Evolutionary conservation across 2,329 filamentous ascomycete species (phyloP).

Genomic region (Paraphaeosphaeria minitans): DNA sequence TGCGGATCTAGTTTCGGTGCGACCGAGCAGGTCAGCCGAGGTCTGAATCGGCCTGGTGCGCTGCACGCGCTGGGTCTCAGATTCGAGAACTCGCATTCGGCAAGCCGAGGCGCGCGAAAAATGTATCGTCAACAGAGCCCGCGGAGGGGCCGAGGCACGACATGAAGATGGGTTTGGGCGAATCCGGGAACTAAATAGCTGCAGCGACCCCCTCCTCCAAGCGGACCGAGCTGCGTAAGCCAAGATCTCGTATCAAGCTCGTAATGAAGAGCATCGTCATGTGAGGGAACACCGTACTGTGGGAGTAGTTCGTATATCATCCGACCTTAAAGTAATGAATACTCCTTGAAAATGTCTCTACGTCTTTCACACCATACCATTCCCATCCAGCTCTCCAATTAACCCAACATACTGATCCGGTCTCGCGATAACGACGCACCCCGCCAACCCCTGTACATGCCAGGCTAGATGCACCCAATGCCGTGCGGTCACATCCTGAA

Average conservation of each 20-base stretch:
- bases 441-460: slow-evolving; percentile 36
- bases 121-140: neutral
- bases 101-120: no score
- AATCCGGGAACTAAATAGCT: neutral
- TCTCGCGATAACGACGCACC: slow-evolving; percentile 64
- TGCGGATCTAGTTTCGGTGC: neutral
- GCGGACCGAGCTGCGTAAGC: neutral
- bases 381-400: slow-evolving; percentile 46
- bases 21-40: neutral
- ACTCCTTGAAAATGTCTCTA: slow-evolving; percentile 42
- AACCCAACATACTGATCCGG: slow-evolving; percentile 70
- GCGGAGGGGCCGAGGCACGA: neutral
- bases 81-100: neutral
- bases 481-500: slow-evolving; percentile 28
- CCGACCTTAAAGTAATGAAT: slow-evolving; percentile 21
- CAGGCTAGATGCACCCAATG: slow-evolving; percentile 37
- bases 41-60: neutral
- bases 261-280: neutral
- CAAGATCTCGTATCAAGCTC: neutral
- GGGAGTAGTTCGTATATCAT: neutral
- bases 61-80: neutral
- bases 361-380: slow-evolving; percentile 31
- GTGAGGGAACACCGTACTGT: neutral
- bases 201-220: neutral
- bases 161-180: neutral